Evolutionary conservation across 1,139 yeast genomes (phyloP).

Genomic region (Scheffersomyces stambukii): DNA sequence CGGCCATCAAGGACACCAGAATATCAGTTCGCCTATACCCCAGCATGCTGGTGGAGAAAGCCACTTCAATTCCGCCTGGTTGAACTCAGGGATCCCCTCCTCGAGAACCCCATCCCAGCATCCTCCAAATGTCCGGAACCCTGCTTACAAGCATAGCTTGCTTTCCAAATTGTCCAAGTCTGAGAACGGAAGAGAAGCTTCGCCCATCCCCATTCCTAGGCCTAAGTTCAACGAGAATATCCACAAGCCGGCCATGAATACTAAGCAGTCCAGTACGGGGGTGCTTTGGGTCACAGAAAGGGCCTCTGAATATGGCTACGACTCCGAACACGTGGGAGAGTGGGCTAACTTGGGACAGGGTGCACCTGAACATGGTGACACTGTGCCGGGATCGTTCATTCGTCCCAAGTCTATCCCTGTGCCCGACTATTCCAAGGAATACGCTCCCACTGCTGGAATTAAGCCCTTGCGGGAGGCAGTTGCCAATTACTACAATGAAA

Average conservation of each 20-base stretch:
- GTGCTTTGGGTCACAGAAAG: conserved; percentile 70
- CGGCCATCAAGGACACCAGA: too few species aligned
- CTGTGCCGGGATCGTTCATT: conserved; percentile 56
- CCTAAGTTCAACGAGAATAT: conserved; percentile 44
- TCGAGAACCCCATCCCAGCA: conserved; percentile 12
- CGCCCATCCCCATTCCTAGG: conserved; percentile 52
- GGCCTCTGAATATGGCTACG: conserved; percentile 58
- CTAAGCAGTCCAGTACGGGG: conserved; percentile 62
- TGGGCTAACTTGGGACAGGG: conserved; percentile 74
- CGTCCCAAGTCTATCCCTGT: conserved; percentile 52
- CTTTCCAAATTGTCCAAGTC: conserved; percentile 27
- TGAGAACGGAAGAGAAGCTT: conserved; percentile 36
- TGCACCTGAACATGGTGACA: conserved; percentile 66
- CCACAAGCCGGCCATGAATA: conserved; percentile 59
- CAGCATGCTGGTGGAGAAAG: conserved; percentile 12
- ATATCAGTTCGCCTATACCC: conserved; percentile 9
- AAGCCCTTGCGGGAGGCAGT: conserved; percentile 58
- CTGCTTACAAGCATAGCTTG: conserved; percentile 17
- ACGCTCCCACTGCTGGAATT: conserved; percentile 65
- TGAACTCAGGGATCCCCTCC: neutral
- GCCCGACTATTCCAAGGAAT: conserved; percentile 53
- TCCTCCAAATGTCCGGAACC: conserved; percentile 11
- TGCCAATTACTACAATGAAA: conserved; percentile 56
- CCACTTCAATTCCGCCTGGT: conserved; percentile 9
- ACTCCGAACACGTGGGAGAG: conserved; percentile 40